Base-by-base conservation (phyloP, 1,284 basidiomycete species). In the Cutaneotrichosporon mucoides region DNA sequence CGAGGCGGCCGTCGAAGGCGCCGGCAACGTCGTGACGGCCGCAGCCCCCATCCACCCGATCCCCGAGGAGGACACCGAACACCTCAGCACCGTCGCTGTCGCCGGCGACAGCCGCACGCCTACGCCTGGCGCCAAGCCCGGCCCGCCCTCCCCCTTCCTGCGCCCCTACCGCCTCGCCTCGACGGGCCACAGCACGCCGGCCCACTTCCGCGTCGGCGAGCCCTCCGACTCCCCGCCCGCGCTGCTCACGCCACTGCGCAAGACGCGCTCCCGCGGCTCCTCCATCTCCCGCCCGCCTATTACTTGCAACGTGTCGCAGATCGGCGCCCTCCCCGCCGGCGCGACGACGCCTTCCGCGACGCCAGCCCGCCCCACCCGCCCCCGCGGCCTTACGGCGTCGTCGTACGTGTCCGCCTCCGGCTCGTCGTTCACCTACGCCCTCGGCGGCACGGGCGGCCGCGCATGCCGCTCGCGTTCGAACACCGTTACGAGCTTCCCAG, bases 401-500 rank as follows among this genome's bases (percentile, higher is more conserved):
- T 63, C 67, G 12, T 42, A 62, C 33, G 61, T 61, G 12, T 55
- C 53, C 7, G 52, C 56, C 37, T 50, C 59, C 6, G 36, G 60
- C 46, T 44, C 61, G 42, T 60, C 65, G 6, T 75, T 63, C 54
- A 64, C 67, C 10, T 79, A 77, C 58, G 73, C 71, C 0, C 66
- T 79, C 5, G 76, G 77, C 11, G 77, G 76, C 4, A 73, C 72
- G 8, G 76, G 76, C 37, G 77, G 77, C 8, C 64, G 76, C 52
- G 76, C 76, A 8, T 68, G 75, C 42, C 60, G 74, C 34, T 37
- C 44, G 36, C 62, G 62, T 10, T 52, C 56, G 10, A 61, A 59
- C 42, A 64, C 62, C 49, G 34, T n/a, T n/a, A 57, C 53, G 6
- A 33, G 33, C 13, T 7, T 41, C 10, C 16, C 49, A 16, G 49